These are phyloP conservation scores for Quercus engelmannii DNA, from an alignment of 306 rosid species.

Conservation along the genomic window DNA sequence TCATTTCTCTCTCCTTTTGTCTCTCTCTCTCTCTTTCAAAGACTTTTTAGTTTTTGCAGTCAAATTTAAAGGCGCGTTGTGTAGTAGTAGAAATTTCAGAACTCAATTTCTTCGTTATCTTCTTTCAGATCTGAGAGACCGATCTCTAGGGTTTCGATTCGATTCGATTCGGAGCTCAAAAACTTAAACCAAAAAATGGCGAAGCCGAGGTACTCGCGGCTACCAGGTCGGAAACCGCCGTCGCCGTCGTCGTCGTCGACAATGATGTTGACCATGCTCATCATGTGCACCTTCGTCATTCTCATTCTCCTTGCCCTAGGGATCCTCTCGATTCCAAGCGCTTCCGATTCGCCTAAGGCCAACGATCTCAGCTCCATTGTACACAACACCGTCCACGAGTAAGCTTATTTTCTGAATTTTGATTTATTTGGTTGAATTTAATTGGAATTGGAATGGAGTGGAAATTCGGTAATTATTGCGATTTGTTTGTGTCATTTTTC, in stretches of 20 bases:
- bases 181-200: constrained; percentile 42
- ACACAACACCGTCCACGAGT: constrained; percentile 46
- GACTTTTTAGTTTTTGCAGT: not conserved
- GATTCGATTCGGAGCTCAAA: not conserved
- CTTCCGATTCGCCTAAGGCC: constrained; percentile 55
- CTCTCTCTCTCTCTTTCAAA: not conserved
- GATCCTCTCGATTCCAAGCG: constrained; percentile 71
- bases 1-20: not conserved
- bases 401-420: not conserved
- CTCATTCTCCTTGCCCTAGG: constrained; percentile 90
- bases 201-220: constrained; percentile 57
- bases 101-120: no score
- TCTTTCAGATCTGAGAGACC: not conserved
- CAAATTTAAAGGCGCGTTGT: not conserved
- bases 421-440: no score
- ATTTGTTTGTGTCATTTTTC: not conserved
- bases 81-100: no score
- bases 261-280: constrained; percentile 54
- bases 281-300: constrained; percentile 70
- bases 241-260: constrained; percentile 41
- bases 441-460: no score
- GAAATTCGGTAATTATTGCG: not conserved
- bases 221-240: constrained; percentile 55
- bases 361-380: constrained; percentile 85
- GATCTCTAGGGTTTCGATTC: constrained; percentile 8